Evolutionary conservation across 1,284 basidiomycete genomes (phyloP).

Genomic region (Ganoderma boninense): DNA sequence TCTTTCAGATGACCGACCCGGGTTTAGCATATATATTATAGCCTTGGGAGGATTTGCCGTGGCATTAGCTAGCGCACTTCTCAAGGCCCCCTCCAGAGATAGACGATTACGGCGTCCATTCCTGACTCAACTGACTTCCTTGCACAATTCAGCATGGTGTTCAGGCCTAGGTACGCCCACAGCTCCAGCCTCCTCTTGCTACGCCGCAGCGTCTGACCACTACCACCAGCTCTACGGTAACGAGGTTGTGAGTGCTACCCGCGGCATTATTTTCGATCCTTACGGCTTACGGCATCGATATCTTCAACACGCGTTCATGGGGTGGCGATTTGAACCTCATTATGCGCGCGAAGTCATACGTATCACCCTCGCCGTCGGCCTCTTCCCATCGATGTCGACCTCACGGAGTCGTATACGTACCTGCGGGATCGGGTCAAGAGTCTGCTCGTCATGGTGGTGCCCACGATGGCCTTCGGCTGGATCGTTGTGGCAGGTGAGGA

Average conservation of each 20-base stretch:
- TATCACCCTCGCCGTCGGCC: constrained; percentile 71
- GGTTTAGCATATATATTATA: constrained; percentile 75
- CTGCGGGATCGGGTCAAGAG: constrained; percentile 68
- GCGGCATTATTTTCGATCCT: constrained; percentile 80
- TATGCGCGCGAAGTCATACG: constrained; percentile 84
- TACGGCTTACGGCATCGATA: constrained; percentile 72
- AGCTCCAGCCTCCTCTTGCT: neutral
- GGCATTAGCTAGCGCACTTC: constrained; percentile 49
- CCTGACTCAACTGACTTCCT: neutral
- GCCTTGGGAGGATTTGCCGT: constrained; percentile 84
- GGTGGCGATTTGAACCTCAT: constrained; percentile 61
- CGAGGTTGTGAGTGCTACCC: constrained; percentile 90
- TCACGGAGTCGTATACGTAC: constrained; percentile 63
- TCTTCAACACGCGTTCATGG: constrained; percentile 88
- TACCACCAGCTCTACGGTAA: constrained; percentile 78
- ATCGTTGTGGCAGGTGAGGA: constrained; percentile 66
- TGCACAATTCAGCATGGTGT: constrained; percentile 79
- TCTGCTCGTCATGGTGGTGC: constrained; percentile 71
- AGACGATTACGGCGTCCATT: constrained; percentile 1
- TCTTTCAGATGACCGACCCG: constrained; percentile 55
- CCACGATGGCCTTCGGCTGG: constrained; percentile 85
- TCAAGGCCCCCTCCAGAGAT: neutral
- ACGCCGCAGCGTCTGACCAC: neutral
- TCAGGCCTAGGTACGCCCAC: constrained; percentile 61
- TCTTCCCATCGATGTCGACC: constrained; percentile 80